Percentiles rank a stretch among this genome's conserved stretches.
Evolutionary conservation across 768 basidiomycete genomes (phyloP).

Genomic region (Lactarius sp.): DNA sequence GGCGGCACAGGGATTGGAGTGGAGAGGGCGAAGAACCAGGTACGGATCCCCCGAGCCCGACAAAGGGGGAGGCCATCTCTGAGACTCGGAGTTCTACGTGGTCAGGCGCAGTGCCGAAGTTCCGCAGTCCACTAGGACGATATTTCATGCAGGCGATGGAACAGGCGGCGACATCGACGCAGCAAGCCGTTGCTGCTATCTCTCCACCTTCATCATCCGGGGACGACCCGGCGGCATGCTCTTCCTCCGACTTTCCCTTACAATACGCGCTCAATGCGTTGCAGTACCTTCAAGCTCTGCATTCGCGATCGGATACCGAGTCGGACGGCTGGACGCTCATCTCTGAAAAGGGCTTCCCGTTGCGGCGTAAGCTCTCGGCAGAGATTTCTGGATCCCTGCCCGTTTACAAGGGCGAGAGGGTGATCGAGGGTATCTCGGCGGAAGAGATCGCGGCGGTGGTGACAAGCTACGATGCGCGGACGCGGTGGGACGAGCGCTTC

Average conservation of each 20-base stretch:
- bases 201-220: slow-evolving; percentile 46
- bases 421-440: slow-evolving; percentile 89
- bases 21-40: slow-evolving; percentile 38
- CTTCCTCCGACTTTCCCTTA: slow-evolving; percentile 44
- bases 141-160: slow-evolving; percentile 75
- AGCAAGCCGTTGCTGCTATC: slow-evolving; percentile 46
- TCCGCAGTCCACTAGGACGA: slow-evolving; percentile 63
- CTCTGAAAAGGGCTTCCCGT: slow-evolving; percentile 44
- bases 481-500: slow-evolving; percentile 84
- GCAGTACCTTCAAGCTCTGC: too few relatives aligned
- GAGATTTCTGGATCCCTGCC: slow-evolving; percentile 78
- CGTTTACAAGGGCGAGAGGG: slow-evolving; percentile 82
- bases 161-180: slow-evolving; percentile 52
- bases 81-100: slow-evolving; percentile 35
- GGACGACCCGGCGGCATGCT: slow-evolving; percentile 40
- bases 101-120: slow-evolving; percentile 52
- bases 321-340: too few relatives aligned
- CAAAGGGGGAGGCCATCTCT: slow-evolving; percentile 10
- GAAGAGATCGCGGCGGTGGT: slow-evolving; percentile 83
- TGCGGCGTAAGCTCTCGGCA: slow-evolving; percentile 70
- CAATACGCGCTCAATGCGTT: too few relatives aligned
- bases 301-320: too few relatives aligned
- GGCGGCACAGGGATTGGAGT: slow-evolving; percentile 69
- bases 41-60: slow-evolving; percentile 5
- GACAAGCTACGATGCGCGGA: slow-evolving; percentile 62